phyloP scores from a whole-genome alignment of 2,329 filamentous ascomycete genomes.

The Didymella pomorum region DNA sequence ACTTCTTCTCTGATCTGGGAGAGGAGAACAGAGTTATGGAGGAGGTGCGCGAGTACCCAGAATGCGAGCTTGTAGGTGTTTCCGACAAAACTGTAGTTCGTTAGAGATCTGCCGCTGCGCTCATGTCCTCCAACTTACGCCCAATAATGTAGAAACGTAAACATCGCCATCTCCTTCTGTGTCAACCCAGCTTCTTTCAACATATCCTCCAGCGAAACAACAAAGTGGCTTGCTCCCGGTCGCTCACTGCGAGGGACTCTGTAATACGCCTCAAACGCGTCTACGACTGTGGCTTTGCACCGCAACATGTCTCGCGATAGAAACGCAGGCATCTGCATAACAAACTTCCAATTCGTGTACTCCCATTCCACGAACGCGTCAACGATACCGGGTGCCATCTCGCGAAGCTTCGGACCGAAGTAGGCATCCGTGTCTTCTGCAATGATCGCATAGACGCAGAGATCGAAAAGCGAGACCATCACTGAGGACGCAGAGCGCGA shows the following conservation, averaged over 20 bases:
- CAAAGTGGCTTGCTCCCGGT: not conserved
- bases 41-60: not conserved
- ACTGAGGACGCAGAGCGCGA: not conserved
- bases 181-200: not conserved
- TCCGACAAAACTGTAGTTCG: not conserved
- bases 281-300: not conserved
- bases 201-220: not conserved
- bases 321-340: not conserved
- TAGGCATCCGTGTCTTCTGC: not conserved
- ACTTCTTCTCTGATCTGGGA: not conserved
- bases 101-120: not conserved
- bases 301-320: not conserved
- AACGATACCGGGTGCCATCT: not conserved
- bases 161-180: not conserved
- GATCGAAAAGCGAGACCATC: not conserved
- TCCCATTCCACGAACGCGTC: not conserved
- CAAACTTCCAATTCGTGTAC: not conserved
- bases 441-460: not conserved
- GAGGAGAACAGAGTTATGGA: not conserved
- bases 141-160: not conserved
- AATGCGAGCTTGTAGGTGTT: not conserved
- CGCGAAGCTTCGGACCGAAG: not conserved
- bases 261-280: not conserved
- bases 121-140: not conserved
- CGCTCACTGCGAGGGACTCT: not conserved